phyloP scores from a whole-genome alignment of 148 eudicot species.

The Heliosperma pusillum region DNA sequence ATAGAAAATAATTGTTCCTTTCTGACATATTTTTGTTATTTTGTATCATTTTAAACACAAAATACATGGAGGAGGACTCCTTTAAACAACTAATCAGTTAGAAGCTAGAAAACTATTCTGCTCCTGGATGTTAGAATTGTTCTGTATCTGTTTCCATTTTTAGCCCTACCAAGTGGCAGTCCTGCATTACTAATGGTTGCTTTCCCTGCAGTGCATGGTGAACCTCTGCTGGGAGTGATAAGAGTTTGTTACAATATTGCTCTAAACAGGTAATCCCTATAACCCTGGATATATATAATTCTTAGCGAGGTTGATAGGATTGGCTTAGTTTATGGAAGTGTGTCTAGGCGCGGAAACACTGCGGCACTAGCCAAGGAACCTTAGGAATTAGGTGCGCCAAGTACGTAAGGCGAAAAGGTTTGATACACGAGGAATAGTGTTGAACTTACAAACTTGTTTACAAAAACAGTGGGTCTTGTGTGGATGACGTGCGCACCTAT shows the following conservation, averaged over 20 bases:
- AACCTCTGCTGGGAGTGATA: slow-evolving; percentile 82
- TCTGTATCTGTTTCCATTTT: not conserved
- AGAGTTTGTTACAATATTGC: slow-evolving; percentile 96
- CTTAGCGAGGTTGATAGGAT: not conserved
- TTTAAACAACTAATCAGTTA: not conserved
- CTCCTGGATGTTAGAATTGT: not conserved
- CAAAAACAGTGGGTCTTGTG: too few species aligned
- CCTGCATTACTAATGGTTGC: slow-evolving; percentile 8
- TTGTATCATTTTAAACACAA: not conserved
- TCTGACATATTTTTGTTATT: not conserved
- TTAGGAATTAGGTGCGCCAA: not conserved
- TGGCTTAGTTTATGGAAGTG: not conserved
- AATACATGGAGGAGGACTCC: not conserved
- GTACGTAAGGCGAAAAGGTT: too few species aligned
- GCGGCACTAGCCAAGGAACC: not conserved
- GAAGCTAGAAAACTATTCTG: not conserved
- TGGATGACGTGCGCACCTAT: too few species aligned
- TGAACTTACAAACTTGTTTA: too few species aligned
- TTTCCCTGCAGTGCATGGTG: slow-evolving; percentile 84
- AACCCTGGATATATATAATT: not conserved
- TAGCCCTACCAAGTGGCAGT: not conserved
- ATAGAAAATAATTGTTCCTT: too few species aligned
- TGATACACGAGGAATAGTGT: too few species aligned
- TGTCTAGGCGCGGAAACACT: not conserved
- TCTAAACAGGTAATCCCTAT: slow-evolving; percentile 67